These are phyloP conservation scores for Hypoxylon sp. DNA, from an alignment of 2,329 filamentous ascomycete species.

Conservation along the genomic window DNA sequence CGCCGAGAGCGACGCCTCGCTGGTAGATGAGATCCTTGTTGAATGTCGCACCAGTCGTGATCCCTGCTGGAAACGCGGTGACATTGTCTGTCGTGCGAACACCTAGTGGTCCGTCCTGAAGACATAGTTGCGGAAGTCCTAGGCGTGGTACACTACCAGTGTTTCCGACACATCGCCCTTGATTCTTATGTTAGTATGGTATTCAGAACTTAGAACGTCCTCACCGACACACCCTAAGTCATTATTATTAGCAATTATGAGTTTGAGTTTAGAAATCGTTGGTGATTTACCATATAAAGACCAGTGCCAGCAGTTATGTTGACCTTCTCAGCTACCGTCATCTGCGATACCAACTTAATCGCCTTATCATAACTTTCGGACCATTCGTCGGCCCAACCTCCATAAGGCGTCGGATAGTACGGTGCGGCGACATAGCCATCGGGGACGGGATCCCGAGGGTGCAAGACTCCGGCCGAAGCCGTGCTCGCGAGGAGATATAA, in stretches of 20 bases:
- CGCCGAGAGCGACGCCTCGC: slow-evolving; percentile 72
- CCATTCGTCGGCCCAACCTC: slow-evolving; percentile 77
- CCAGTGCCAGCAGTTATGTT: slow-evolving; percentile 79
- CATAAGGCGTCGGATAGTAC: slow-evolving; percentile 78
- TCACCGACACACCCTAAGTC: slow-evolving; percentile 32
- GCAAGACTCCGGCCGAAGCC: slow-evolving; percentile 33
- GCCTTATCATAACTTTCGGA: slow-evolving; percentile 75
- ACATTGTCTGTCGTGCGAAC: slow-evolving; percentile 77
- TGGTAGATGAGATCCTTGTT: slow-evolving; percentile 76
- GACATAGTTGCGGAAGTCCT: slow-evolving; percentile 75
- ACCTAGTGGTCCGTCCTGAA: slow-evolving; percentile 76
- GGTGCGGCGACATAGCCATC: slow-evolving; percentile 57
- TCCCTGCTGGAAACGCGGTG: slow-evolving; percentile 81
- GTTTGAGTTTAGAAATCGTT: slow-evolving; percentile 28
- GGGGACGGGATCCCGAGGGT: slow-evolving; percentile 43
- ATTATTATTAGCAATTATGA: slow-evolving; percentile 8
- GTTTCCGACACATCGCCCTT: slow-evolving; percentile 75
- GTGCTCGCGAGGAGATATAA: slow-evolving; percentile 34
- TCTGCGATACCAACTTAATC: slow-evolving; percentile 70
- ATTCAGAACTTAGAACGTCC: no score
- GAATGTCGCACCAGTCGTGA: slow-evolving; percentile 78
- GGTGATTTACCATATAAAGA: slow-evolving; percentile 68
- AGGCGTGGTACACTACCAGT: slow-evolving; percentile 75
- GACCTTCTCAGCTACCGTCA: slow-evolving; percentile 84
- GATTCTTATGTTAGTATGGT: slow-evolving; percentile 18